Conservation (phyloP, 139 green algal genomes). For the Tetradesmus obliquus region DNA sequence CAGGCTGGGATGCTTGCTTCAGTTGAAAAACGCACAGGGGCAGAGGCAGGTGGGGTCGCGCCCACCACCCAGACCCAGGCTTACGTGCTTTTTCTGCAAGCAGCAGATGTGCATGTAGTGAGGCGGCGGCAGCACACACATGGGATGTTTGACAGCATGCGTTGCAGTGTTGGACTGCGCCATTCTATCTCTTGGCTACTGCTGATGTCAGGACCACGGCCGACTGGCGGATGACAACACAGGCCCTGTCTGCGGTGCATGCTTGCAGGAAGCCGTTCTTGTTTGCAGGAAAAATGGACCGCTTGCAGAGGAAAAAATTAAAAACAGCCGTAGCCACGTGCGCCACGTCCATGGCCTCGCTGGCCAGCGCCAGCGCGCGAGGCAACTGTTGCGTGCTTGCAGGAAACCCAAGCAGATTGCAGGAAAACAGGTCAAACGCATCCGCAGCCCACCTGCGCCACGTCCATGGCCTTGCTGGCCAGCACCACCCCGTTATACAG, state of each 20-base stretch:
- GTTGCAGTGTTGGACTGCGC: no score
- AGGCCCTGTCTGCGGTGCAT: neutral
- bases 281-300: no score
- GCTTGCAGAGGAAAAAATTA: no score
- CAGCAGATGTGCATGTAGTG: neutral
- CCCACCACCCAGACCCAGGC: slow-evolving; percentile 10
- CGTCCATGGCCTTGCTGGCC: slow-evolving; percentile 49
- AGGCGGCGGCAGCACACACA: neutral
- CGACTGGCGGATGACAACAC: neutral
- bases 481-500: no score
- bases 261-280: neutral
- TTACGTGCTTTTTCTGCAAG: slow-evolving; percentile 36
- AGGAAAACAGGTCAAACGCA: no score
- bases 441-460: neutral
- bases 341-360: slow-evolving; percentile 43
- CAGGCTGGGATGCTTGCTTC: neutral
- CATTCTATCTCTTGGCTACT: no score
- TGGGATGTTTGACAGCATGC: neutral
- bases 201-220: no score
- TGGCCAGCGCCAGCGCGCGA: neutral
- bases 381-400: no score
- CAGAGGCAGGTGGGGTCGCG: neutral
- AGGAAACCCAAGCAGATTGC: no score
- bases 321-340: neutral
- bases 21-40: no score